Percentiles rank a stretch among this genome's conserved stretches.
Evolutionary conservation across 2,329 filamentous ascomycete genomes (phyloP).

Genomic region (Chrysosporium queenslandicum): DNA sequence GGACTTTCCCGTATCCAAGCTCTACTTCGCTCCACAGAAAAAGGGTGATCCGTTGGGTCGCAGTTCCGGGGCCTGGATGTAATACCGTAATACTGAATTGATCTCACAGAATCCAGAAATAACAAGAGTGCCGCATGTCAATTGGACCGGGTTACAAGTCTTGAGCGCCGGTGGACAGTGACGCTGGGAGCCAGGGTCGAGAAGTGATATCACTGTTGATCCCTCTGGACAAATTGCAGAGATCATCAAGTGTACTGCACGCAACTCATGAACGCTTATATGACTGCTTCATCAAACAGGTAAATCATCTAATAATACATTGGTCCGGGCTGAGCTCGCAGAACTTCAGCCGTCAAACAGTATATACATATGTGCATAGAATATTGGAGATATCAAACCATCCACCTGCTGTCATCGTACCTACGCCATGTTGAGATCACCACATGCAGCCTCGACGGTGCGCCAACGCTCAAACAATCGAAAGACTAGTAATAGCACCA

Average conservation of each 20-base stretch:
- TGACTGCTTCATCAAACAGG: neutral
- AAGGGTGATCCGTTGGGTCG: neutral
- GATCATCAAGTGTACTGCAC: neutral
- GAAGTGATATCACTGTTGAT: neutral
- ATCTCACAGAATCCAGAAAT: too few species aligned
- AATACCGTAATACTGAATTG: too few species aligned
- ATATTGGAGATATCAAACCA: neutral
- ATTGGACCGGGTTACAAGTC: too few species aligned
- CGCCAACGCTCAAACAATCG: too few species aligned
- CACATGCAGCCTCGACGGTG: too few species aligned
- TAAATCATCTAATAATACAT: neutral
- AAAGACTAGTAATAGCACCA: neutral
- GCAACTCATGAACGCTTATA: neutral
- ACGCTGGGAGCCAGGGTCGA: neutral
- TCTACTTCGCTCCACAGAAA: too few species aligned
- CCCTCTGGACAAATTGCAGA: neutral
- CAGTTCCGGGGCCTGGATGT: neutral
- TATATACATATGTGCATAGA: neutral
- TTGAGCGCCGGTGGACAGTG: neutral
- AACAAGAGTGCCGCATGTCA: too few species aligned
- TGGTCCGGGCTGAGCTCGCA: neutral
- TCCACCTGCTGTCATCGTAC: neutral
- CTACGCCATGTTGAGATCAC: constrained; percentile 3
- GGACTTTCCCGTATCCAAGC: neutral
- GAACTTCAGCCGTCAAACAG: neutral